Percentiles rank a stretch among this genome's conserved stretches.
phyloP scores from a whole-genome alignment of 306 rosid genomes.

The Lathyrus oleraceus region DNA sequence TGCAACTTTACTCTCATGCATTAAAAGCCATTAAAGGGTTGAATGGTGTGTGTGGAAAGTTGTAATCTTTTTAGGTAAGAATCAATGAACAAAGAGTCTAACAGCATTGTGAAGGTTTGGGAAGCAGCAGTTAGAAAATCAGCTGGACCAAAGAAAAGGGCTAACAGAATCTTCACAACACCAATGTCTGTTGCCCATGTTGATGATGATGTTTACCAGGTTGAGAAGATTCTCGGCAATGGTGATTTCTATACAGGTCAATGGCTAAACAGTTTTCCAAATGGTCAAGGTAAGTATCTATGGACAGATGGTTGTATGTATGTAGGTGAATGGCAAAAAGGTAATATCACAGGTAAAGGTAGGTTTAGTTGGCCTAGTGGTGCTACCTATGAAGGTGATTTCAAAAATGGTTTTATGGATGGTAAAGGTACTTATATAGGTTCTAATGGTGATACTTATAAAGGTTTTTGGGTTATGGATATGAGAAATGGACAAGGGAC shows the following conservation, averaged over 20 bases:
- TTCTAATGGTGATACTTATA: conserved; percentile 70
- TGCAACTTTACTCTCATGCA: conserved; percentile 5
- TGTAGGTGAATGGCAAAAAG: conserved; percentile 79
- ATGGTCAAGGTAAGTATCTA: conserved; percentile 79
- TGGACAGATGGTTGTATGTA: conserved; percentile 98
- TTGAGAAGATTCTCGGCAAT: conserved; percentile 61
- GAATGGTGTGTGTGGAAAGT: conserved; percentile 10
- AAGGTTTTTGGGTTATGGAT: conserved; percentile 85
- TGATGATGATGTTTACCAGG: conserved; percentile 59
- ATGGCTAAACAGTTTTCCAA: conserved; percentile 58
- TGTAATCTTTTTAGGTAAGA: conserved; percentile 32
- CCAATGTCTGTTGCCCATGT: conserved; percentile 89
- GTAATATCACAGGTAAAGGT: conserved; percentile 67
- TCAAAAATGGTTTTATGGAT: conserved; percentile 75
- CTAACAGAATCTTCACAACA: conserved; percentile 53
- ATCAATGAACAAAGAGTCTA: conserved; percentile 64
- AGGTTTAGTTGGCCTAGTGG: conserved; percentile 95
- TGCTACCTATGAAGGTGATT: conserved; percentile 91
- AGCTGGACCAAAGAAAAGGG: conserved; percentile 52
- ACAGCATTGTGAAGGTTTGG: conserved; percentile 63
- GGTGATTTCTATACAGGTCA: conserved; percentile 88
- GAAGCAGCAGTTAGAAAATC: conserved; percentile 74
- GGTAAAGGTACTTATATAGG: conserved; percentile 84
- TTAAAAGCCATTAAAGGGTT: conserved; percentile 23
- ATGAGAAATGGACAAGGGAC: conserved; percentile 81